A percentile compares a stretch with the other conserved stretches of the same genome.
These are phyloP conservation scores for Trebouxia gelatinosa DNA, from an alignment of 163 green algal genomes.

Conservation along the genomic window DNA sequence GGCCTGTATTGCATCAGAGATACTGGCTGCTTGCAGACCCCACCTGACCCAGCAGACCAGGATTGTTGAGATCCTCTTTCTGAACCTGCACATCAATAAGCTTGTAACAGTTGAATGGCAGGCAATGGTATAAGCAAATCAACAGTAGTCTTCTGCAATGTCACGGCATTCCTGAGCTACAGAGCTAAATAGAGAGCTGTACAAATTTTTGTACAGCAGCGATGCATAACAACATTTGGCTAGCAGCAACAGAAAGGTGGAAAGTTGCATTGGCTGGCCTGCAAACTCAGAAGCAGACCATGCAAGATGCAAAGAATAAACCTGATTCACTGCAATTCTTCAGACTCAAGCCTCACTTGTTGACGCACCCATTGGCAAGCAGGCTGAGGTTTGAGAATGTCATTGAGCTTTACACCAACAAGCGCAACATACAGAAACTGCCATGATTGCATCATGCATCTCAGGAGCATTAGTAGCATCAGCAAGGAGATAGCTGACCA, in stretches of 20 bases:
- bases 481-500: slow-evolving; percentile 36
- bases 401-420: not conserved
- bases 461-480: too few relatives aligned
- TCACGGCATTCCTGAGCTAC: not conserved
- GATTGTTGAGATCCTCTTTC: slow-evolving; percentile 44
- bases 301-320: not conserved
- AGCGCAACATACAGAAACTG: not conserved
- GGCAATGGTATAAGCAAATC: not conserved
- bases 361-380: not conserved
- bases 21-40: slow-evolving; percentile 25
- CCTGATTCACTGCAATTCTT: not conserved
- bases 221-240: not conserved
- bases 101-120: not conserved
- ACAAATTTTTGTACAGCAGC: too few relatives aligned
- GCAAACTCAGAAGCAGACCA: not conserved
- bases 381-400: not conserved
- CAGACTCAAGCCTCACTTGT: not conserved
- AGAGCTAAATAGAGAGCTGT: too few relatives aligned
- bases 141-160: not conserved
- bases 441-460: slow-evolving; percentile 1
- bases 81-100: slow-evolving; percentile 23
- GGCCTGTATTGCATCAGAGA: too few relatives aligned
- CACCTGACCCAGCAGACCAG: slow-evolving; percentile 31
- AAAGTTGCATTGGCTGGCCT: not conserved
- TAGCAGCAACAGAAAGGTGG: not conserved